A percentile compares a stretch with the other conserved stretches of the same genome.
Conservation (phyloP, 805 yeast genomes). For the Candida quercuum region DNA sequence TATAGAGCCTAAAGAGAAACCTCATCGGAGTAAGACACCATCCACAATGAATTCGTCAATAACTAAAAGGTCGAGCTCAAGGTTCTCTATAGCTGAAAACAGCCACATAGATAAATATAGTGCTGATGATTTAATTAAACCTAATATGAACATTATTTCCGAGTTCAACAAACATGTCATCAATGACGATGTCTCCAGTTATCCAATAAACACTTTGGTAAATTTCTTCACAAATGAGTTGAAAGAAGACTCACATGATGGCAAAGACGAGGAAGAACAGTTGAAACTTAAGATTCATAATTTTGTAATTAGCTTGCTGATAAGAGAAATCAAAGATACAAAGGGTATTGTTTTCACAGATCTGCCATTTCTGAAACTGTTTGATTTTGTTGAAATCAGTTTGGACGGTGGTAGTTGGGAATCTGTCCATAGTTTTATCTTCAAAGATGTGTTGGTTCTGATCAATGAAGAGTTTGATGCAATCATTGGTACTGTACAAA, state of each 20-base stretch:
- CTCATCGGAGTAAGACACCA: too few relatives aligned
- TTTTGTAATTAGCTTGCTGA: slow-evolving; percentile 5
- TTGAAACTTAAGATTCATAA: slow-evolving; percentile 12
- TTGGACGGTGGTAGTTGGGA: slow-evolving; percentile 41
- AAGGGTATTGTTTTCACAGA: slow-evolving; percentile 12
- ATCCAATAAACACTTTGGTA: slow-evolving; percentile 10
- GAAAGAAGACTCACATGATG: too few relatives aligned
- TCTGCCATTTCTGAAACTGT: slow-evolving; percentile 28
- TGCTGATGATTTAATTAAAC: slow-evolving; percentile 12
- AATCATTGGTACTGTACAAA: slow-evolving; percentile 37
- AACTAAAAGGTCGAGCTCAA: not conserved
- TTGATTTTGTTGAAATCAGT: slow-evolving; percentile 39
- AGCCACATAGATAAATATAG: slow-evolving; percentile 5
- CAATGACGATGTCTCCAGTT: slow-evolving; percentile 9
- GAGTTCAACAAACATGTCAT: slow-evolving; percentile 19
- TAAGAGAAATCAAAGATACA: slow-evolving; percentile 1
- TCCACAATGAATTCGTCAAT: too few relatives aligned
- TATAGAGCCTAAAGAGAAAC: too few relatives aligned
- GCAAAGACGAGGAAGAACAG: slow-evolving; percentile 4
- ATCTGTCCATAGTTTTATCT: slow-evolving; percentile 27
- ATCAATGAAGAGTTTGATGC: slow-evolving; percentile 15
- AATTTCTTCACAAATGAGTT: slow-evolving; percentile 19
- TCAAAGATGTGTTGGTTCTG: slow-evolving; percentile 27
- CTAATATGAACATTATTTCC: slow-evolving; percentile 16
- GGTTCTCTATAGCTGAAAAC: not conserved